Percentiles rank a stretch among this genome's conserved stretches.
Evolutionary conservation across 164 flowering plant species (phyloP).

Genomic region (Magnolia changhungtana): DNA sequence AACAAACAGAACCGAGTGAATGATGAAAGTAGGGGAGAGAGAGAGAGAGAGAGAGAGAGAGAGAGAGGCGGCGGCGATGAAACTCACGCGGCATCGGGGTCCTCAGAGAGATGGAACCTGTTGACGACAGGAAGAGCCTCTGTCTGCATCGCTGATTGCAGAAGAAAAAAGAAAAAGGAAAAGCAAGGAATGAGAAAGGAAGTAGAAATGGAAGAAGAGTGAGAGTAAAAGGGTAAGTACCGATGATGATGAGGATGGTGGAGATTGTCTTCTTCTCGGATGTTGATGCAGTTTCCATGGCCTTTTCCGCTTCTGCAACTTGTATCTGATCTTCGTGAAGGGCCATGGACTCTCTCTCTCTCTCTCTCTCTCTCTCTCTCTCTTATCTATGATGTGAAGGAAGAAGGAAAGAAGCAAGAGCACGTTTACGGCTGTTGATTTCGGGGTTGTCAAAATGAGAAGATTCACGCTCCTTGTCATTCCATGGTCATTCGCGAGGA

Average conservation of each 20-base stretch:
- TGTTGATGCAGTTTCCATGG: slow-evolving; percentile 18
- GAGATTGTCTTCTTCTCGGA: slow-evolving; percentile 49
- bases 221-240: slow-evolving; percentile 25
- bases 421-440: not conserved
- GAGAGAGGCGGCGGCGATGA: not conserved
- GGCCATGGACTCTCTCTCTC: slow-evolving; percentile 36
- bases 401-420: not conserved
- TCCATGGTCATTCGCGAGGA: no score
- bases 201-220: not conserved
- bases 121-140: slow-evolving; percentile 87
- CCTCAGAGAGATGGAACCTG: slow-evolving; percentile 64
- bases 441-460: not conserved
- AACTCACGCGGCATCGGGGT: slow-evolving; percentile 53
- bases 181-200: not conserved
- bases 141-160: slow-evolving; percentile 81
- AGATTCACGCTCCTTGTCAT: no score
- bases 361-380: not conserved
- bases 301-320: slow-evolving; percentile 29
- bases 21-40: not conserved
- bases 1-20: no score
- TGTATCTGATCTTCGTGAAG: slow-evolving; percentile 17
- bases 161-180: not conserved
- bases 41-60: not conserved
- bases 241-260: slow-evolving; percentile 66
- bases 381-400: not conserved